phyloP scores from a whole-genome alignment of 208 protist genomes.

The Endotrypanum monterogeii region DNA sequence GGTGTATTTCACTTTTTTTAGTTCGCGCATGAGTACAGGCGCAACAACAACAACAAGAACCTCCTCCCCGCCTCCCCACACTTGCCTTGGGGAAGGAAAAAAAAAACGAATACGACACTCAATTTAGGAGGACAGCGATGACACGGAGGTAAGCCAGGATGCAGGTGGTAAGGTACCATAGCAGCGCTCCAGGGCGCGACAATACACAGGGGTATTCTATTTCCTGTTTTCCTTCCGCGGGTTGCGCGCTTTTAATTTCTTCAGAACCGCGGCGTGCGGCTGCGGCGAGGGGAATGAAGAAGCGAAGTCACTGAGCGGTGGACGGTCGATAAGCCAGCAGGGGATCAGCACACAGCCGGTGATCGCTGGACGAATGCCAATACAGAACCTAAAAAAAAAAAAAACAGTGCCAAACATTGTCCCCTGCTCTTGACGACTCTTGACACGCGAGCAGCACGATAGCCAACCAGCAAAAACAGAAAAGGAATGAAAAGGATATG shows the following conservation, averaged over 20 bases:
- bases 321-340: not conserved
- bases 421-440: not conserved
- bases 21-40: no score
- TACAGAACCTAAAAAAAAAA: not conserved
- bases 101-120: not conserved
- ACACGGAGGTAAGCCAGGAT: not conserved
- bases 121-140: not conserved
- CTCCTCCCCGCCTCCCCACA: no score
- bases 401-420: not conserved
- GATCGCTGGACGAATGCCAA: not conserved
- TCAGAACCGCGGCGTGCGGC: not conserved
- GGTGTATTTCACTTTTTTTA: no score
- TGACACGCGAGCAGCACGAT: not conserved
- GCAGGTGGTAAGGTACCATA: no score
- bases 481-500: not conserved
- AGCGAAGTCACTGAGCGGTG: not conserved
- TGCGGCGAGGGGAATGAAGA: not conserved
- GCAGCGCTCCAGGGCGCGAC: no score
- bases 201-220: no score
- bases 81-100: no score
- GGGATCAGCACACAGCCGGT: not conserved
- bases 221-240: no score
- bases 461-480: not conserved
- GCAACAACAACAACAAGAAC: no score
- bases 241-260: no score